Evolutionary conservation across 1,139 yeast genomes (phyloP).

Genomic region (Pichia sp.): DNA sequence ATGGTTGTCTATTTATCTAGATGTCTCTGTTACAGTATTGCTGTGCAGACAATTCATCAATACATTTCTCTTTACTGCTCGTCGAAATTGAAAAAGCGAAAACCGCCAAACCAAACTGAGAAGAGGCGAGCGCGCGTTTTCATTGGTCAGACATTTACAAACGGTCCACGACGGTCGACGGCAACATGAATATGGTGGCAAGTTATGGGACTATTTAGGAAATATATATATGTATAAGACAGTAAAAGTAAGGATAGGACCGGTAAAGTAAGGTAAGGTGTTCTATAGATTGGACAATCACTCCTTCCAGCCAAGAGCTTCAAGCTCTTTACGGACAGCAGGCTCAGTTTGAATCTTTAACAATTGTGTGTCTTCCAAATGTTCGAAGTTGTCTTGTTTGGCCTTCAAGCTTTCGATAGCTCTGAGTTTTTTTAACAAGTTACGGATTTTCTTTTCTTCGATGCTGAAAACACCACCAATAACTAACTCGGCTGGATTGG

Average conservation of each 20-base stretch:
- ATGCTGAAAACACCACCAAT: constrained; percentile 59
- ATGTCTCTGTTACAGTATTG: too few species aligned
- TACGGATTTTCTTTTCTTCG: constrained; percentile 89
- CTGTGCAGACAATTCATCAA: too few species aligned
- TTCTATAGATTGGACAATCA: background rate
- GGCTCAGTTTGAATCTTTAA: constrained; percentile 84
- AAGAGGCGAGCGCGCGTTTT: background rate
- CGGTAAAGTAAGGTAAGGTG: too few species aligned
- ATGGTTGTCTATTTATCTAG: background rate
- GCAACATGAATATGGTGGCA: background rate
- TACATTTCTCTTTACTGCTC: background rate
- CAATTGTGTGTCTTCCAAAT: constrained; percentile 87
- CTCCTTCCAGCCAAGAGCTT: constrained; percentile 51
- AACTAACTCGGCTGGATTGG: constrained; percentile 30
- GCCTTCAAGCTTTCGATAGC: constrained; percentile 87
- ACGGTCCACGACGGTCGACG: background rate
- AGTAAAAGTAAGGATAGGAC: too few species aligned
- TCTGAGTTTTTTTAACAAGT: constrained; percentile 83
- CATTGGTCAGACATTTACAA: constrained; percentile 1
- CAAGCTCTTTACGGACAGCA: constrained; percentile 67
- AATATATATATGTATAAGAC: background rate
- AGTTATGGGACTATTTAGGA: background rate
- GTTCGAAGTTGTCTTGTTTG: constrained; percentile 79
- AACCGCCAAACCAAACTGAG: background rate
- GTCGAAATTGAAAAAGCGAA: background rate